These are phyloP conservation scores for Colletotrichum lindemuthianum DNA, from an alignment of 2,329 filamentous ascomycete genomes.

Conservation along the genomic window DNA sequence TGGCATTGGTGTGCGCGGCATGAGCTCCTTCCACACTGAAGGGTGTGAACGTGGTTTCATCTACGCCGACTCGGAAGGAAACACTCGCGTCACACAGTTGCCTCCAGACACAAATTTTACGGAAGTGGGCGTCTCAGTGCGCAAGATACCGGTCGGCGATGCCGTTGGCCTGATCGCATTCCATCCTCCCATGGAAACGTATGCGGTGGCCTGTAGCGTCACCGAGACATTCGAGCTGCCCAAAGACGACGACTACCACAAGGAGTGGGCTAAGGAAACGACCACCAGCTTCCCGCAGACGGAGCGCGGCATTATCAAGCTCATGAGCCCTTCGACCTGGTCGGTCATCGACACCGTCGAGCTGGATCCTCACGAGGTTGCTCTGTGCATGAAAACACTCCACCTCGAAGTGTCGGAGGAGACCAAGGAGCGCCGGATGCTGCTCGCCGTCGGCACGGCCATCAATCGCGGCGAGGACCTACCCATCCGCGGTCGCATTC, in stretches of 20 bases:
- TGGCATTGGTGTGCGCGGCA: conserved; percentile 72
- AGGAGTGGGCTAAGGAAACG: conserved; percentile 82
- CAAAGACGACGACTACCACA: conserved; percentile 85
- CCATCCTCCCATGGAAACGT: conserved; percentile 78
- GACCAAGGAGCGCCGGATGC: conserved; percentile 84
- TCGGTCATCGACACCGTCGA: conserved; percentile 79
- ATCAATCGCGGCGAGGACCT: conserved; percentile 91
- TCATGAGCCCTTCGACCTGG: conserved; percentile 83
- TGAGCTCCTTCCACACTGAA: conserved; percentile 81
- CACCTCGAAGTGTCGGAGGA: conserved; percentile 91
- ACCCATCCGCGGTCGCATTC: conserved; percentile 83
- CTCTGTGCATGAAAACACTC: conserved; percentile 85
- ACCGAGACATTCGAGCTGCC: conserved; percentile 81
- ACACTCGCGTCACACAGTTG: conserved; percentile 78
- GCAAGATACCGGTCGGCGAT: conserved; percentile 74
- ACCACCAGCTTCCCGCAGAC: conserved; percentile 71
- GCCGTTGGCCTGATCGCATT: conserved; percentile 81
- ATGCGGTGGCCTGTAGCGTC: conserved; percentile 78
- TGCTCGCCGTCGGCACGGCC: conserved; percentile 87
- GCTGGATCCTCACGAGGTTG: conserved; percentile 78
- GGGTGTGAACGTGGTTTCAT: conserved; percentile 85
- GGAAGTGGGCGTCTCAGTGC: conserved; percentile 80
- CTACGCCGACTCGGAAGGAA: conserved; percentile 78
- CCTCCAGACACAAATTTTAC: conserved; percentile 71
- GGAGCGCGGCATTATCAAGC: conserved; percentile 77